Evolutionary conservation across 768 basidiomycete species (phyloP), one percentile per base, ranked within the genome.

Genomic region (Termitomyces sp.): DNA sequence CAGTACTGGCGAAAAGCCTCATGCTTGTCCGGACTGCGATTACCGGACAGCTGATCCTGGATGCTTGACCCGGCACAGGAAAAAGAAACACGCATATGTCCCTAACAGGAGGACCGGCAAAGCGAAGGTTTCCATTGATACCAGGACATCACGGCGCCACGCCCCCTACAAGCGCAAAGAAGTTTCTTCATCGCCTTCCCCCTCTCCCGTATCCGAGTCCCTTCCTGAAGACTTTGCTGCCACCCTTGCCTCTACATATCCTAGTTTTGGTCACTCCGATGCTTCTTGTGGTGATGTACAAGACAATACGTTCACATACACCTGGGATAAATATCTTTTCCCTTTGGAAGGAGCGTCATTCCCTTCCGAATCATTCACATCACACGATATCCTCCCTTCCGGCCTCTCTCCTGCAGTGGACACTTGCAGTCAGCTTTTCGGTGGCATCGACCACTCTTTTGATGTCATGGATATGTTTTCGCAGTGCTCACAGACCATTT

Each of bases 11-110:
- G 62, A 66, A 31, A 66, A 68, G 53, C 62, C 68, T 3, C 58
- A 67, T 7, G 45, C 59, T 14, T 73, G 72, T 58, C 64, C 66
- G 1, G 57, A 63, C 17, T 73, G 73, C 54, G 56, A 61, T 11
- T 72, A 63, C 53, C 57, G 61, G 6, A 68, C 68, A 5, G 56
- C 65, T 6, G 71, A 74, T 51, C 69, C 69, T 2, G 69, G 67
- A 1, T 68, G 67, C 19, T 58, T 73, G 42, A 67, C 67, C 5
- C 65, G 73, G 10, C 73, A 74, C 59, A 68, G 66, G 48, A 73
- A 73, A 62, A 62, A 63, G 35, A 48, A 41, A 10, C 71, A 73
- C 52, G 65, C 51, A 5, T 69, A 70, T 47, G 53, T 57, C 9
- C 61, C 63, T 4, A 62, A 54, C 37, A 44, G 45, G 29, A 48